Evolutionary conservation across 2,329 filamentous ascomycete genomes (phyloP), one percentile per base, ranked within the genome.

Genomic region (Verticillium dahliae): DNA sequence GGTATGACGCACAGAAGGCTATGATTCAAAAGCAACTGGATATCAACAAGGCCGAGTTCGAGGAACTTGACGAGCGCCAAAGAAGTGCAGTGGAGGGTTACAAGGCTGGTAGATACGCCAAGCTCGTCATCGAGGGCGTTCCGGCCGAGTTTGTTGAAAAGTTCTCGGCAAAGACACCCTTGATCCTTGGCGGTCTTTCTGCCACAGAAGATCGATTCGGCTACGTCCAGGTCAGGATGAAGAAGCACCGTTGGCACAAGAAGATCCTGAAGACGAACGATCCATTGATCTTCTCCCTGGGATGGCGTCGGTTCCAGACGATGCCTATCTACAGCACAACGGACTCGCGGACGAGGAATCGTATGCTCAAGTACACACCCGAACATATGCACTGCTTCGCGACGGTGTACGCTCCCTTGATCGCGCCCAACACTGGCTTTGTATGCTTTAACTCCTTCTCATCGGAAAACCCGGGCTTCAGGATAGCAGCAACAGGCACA

Each of bases 381-480:
- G 96, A 99, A 80, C 95, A 99, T 73, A 98, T 97, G 92, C 95
- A 98, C 78, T 99, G 96, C 78, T 96, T 96, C 73, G 95, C 86
- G 50, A 97, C 93, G 58, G 92, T 98, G 76, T 98, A 96, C 71
- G 95, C 93, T 0, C 95, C 96, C 0, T 85, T 99, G 7, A 92
- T 97, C 63, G 92, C 95, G 0, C 95, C 96, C 13, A 97, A 97
- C 75, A 97, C 94, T 2, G 92, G 94, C 62, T 98, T 99, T 76
- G 93, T 91, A 67, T 95, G 90, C 74, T 92, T 98, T 66, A 92
- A 98, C 75, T 91, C 89, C 7, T 89, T 99, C 71, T 91, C 90
- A 0, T 87, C 90, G 64, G 86, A 89, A 70, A 94, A 89, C 57
- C 90, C 93, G 0, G 93, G 93, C 22, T 98, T 99, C 83, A 87